These are phyloP conservation scores for Murraya koenigii DNA, from an alignment of 345 rosid species.

Conservation along the genomic window DNA sequence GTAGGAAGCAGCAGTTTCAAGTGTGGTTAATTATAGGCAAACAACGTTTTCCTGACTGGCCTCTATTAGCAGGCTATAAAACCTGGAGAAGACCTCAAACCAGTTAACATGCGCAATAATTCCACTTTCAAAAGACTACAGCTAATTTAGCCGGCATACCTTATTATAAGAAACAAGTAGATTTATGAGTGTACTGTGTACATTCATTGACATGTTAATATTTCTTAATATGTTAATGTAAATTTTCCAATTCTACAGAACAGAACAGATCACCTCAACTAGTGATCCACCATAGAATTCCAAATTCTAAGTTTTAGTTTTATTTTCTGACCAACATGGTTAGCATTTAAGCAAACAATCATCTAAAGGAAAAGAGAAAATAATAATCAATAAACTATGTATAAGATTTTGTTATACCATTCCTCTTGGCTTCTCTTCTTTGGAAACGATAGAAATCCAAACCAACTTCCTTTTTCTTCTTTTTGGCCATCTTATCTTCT, in stretches of 20 bases:
- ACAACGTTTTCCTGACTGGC: background rate
- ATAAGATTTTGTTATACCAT: conserved; percentile 45
- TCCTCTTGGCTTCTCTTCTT: conserved; percentile 81
- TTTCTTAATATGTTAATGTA: background rate
- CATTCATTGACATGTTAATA: background rate
- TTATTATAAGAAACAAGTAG: background rate
- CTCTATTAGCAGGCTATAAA: background rate
- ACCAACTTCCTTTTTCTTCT: conserved; percentile 68
- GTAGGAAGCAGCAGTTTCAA: background rate
- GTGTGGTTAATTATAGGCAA: background rate
- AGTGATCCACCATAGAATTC: background rate
- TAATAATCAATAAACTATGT: background rate
- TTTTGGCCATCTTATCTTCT: conserved; percentile 60
- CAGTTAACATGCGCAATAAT: too few species aligned
- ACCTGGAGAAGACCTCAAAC: background rate
- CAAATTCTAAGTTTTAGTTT: background rate
- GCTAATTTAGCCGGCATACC: background rate
- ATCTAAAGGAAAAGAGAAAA: background rate
- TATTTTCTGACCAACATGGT: background rate
- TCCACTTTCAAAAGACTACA: background rate
- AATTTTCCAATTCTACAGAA: background rate
- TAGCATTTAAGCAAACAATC: background rate
- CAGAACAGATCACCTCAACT: background rate
- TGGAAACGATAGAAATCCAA: conserved; percentile 90
- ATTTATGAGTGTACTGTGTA: background rate